Base-by-base conservation (phyloP, 2,329 filamentous ascomycete species). In the Colletotrichum echinochloae region DNA sequence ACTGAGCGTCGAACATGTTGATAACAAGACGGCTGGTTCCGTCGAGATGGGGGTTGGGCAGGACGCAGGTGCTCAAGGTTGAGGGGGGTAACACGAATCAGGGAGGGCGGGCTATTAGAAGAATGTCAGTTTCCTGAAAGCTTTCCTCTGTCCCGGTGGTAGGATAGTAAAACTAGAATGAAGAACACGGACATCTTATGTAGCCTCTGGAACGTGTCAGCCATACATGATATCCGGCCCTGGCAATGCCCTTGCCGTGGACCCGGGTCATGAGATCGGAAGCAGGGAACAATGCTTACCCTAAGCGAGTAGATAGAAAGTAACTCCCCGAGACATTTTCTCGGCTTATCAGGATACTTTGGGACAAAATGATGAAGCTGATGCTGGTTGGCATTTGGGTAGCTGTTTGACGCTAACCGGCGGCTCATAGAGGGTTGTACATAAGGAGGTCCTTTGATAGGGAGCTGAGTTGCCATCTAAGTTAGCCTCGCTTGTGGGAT, bases 241-340 rank as follows among this genome's bases (percentile, higher is more conserved):
- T 37, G 51, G 37, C 8, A 23, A 35, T 56, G 52, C 55, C 28
- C 41, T 48, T 54, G 68, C 64, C 59, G 59, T 57, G 39, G 57
- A 62, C 57, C 52, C 55, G 68, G 68, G 51, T 63, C 41, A 41
- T 59, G 64, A 46, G 26, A 30, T 46, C 51, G 55, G 55, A 69
- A 60, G 51, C 60, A 51, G 44, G 20, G 16, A 23, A 18, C n/a
- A 48, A 35, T 52, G n/a, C 26, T 26, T 26, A 11, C 7, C 18
- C n/a, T 60, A 41, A 48, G 33, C 23, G 49, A 48, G 26, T 44
- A 28, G 39, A 51, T 49, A 18, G 48, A 14, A 18, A n/a, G 55
- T 55, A 63, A 26, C 41, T 60, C 55, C 49, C 69, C 69, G 69
- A 71, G 66, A 70, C 69, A 70, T 4, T 51, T 26, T n/a, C 20